These are phyloP conservation scores for Epichloe uncinata DNA, from an alignment of 2,329 filamentous ascomycete species.

Conservation along the genomic window DNA sequence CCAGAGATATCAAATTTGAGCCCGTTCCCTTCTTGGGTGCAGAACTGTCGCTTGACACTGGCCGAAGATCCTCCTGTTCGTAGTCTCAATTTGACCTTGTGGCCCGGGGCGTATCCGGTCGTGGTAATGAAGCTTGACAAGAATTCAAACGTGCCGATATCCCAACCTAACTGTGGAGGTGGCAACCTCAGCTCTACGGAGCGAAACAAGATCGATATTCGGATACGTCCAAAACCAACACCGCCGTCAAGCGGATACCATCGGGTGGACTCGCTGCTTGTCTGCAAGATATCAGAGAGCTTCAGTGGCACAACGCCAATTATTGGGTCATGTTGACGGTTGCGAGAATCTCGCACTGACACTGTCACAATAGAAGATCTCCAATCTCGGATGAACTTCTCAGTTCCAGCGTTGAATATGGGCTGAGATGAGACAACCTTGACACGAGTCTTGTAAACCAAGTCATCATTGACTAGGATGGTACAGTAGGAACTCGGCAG, in stretches of 20 bases:
- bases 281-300: constrained; percentile 76
- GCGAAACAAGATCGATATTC: constrained; percentile 81
- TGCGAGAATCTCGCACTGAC: constrained; percentile 75
- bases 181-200: constrained; percentile 77
- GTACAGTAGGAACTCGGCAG: constrained; percentile 91
- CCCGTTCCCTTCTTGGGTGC: constrained; percentile 43
- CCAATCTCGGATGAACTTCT: constrained; percentile 90
- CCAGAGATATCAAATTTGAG: constrained; percentile 37
- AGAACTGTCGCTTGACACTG: constrained; percentile 50
- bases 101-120: constrained; percentile 43
- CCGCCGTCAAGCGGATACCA: constrained; percentile 98
- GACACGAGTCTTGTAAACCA: constrained; percentile 85
- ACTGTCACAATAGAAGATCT: constrained; percentile 74
- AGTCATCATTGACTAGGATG: constrained; percentile 75
- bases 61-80: constrained; percentile 76
- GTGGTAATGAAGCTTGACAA: constrained; percentile 56
- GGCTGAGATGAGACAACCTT: constrained; percentile 92
- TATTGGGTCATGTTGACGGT: constrained; percentile 88
- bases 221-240: constrained; percentile 78
- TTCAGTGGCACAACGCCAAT: constrained; percentile 85
- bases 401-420: constrained; percentile 94
- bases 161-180: constrained; percentile 80
- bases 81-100: constrained; percentile 63
- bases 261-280: constrained; percentile 69
- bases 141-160: constrained; percentile 91